Percentiles rank a stretch among this genome's conserved stretches.
phyloP scores from a whole-genome alignment of 2,329 filamentous ascomycete genomes.

The Aspergillus caelatus region DNA sequence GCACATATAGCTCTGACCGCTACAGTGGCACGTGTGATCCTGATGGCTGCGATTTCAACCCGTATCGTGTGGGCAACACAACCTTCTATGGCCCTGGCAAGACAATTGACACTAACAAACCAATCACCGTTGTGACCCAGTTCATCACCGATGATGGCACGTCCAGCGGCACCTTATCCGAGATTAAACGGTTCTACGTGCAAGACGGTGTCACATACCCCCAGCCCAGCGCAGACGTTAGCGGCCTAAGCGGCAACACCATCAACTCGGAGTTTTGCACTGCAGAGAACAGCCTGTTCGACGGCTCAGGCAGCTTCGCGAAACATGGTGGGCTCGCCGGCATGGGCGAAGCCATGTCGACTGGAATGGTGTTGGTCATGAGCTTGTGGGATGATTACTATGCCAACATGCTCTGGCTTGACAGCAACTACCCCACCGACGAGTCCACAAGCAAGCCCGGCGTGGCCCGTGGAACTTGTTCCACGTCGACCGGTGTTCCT shows the following conservation, averaged over 20 bases:
- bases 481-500: constrained; percentile 56
- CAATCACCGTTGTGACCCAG: constrained; percentile 69
- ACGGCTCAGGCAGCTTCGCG: constrained; percentile 57
- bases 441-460: constrained; percentile 49
- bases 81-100: constrained; percentile 64
- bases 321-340: constrained; percentile 58
- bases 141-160: constrained; percentile 60
- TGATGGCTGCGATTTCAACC: constrained; percentile 72
- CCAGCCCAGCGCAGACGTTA: constrained; percentile 40
- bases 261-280: constrained; percentile 63
- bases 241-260: constrained; percentile 54
- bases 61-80: constrained; percentile 66
- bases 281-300: constrained; percentile 59
- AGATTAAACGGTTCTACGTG: constrained; percentile 68
- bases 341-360: constrained; percentile 58
- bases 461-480: constrained; percentile 58
- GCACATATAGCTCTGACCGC: constrained; percentile 55
- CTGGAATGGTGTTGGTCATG: constrained; percentile 68
- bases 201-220: constrained; percentile 66
- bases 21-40: constrained; percentile 68
- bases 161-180: constrained; percentile 56
- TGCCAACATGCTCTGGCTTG: constrained; percentile 74
- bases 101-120: constrained; percentile 62
- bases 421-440: constrained; percentile 63
- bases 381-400: constrained; percentile 66